Evolutionary conservation across 2,329 filamentous ascomycete genomes (phyloP), one percentile per base, ranked within the genome.

Genomic region (Penicillium sp.): DNA sequence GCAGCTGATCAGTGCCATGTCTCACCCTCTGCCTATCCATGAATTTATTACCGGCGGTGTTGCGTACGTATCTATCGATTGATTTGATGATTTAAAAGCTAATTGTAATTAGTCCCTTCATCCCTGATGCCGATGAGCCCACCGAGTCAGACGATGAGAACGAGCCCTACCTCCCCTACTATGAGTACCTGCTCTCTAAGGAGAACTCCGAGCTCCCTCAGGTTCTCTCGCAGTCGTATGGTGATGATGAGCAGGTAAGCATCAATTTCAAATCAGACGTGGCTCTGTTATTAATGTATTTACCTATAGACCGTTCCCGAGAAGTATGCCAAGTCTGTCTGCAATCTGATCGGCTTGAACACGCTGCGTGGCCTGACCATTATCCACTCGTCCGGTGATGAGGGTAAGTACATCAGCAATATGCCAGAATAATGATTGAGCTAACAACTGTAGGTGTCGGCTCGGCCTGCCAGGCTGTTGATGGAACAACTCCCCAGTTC

Each of bases 311-410:
- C 83, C 6, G 78, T 90, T 0, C 87, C 87, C 0, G 66, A 75
- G 3, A 80, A 81, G 11, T 90, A 89, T 66, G 84, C 85, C 19
- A 76, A 78, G 48, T 80, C 81, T 50, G 84, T 87, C 13, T 90
- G 87, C 76, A 80, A 83, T 60, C 78, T 86, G 61, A 86, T 88
- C 64, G 84, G 82, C 44, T 82, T 88, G 64, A 83, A 90, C 31
- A 87, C 86, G n/a, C 82, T 84, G 1, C 84, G 87, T 42, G 88
- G 87, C n/a, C 81, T 87, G 4, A 83, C 83, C 1, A 78, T 89
- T n/a, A 73, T 90, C 29, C 85, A 88, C 68, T 79, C 82, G 11
- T 84, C 82, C 2, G 86, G 86, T 7, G 85, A 88, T 66, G 70
- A 72, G 29, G 66, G 65, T 68, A 59, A 46, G 54, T 43, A 52